Evolutionary conservation across 2,329 filamentous ascomycete genomes (phyloP), one percentile per base, ranked within the genome.

Genomic region (Anthostomella pinea): DNA sequence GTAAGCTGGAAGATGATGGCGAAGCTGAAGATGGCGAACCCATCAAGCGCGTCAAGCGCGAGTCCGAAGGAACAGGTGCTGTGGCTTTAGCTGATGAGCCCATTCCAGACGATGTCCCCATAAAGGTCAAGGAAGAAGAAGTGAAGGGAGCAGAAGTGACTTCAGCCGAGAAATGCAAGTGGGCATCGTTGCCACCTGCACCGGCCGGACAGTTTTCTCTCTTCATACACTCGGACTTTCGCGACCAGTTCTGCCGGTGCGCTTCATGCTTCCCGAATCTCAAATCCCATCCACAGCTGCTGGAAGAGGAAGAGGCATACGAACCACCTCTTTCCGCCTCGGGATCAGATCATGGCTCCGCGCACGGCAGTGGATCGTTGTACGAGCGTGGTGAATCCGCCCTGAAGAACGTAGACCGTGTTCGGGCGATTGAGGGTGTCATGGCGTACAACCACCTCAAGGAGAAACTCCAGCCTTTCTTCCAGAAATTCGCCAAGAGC

Each of bases 371-470:
- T 21, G 86, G 86, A 29, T 93, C 85, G 46, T 72, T 98, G 2
- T 80, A 94, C 21, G 90, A 97, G 32, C 86, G 89, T 13, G 93
- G 93, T 30, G 93, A 98, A 66, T 91, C 87, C 30, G 91, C 90
- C 0, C 75, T 98, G 18, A 88, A 83, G 59, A 94, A 88, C 53
- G 83, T 98, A 38, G 93, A 98, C 59, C 85, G 93, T 2, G 91
- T 97, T 6, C 77, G 83, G 10, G 93, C 93, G 4, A 95, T 98
- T 38, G 87, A 98, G 62, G 93, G 93, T 11, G 91, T 95, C 29
- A 96, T 97, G 89, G 91, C 90, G 0, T 98, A 97, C 65, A 96
- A 97, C 55, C 85, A 95, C 54, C 75, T 98, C 42, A 93, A 94
- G 58, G 90, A 97, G 57, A 90, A 91, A 59, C 80, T 98, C n/a